Conservation (phyloP, 202 grass and related monocot genomes). For the Cymbopogon flexuosus region DNA sequence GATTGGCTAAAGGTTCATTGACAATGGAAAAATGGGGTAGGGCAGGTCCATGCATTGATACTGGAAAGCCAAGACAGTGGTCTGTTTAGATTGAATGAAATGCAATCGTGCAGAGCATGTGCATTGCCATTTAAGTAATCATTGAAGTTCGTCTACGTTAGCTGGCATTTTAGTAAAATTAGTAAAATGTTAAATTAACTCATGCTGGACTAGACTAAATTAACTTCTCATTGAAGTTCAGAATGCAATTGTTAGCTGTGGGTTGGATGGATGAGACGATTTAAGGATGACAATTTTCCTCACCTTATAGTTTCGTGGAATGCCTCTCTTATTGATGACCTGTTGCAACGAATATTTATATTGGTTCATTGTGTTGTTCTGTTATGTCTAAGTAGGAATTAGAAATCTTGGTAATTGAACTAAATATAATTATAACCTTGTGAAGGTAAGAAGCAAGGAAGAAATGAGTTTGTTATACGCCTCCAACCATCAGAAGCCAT, state of each 20-base stretch:
- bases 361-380: conserved; percentile 10
- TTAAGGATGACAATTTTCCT: not conserved
- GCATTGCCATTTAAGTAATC: not conserved
- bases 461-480: conserved; percentile 99
- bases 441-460: conserved; percentile 94
- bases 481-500: conserved; percentile 96
- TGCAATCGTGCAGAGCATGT: not conserved
- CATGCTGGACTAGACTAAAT: not conserved
- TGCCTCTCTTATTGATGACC: not conserved
- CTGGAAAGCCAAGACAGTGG: not conserved
- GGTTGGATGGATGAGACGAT: not conserved
- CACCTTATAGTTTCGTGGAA: not conserved
- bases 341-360: not conserved
- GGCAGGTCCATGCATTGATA: conserved; percentile 9
- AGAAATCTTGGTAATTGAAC: conserved; percentile 21
- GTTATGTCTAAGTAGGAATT: conserved; percentile 1
- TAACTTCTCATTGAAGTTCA: not conserved
- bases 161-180: not conserved
- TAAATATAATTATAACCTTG: conserved; percentile 16
- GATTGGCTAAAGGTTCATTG: not conserved
- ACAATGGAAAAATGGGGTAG: not conserved
- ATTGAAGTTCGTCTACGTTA: conserved; percentile 9
- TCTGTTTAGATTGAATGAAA: not conserved
- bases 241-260: not conserved
- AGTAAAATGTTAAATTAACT: not conserved